Percentiles rank a stretch among this genome's conserved stretches.
Evolutionary conservation across 2,329 filamentous ascomycete genomes (phyloP).

Genomic region (Lachnellula occidentalis): DNA sequence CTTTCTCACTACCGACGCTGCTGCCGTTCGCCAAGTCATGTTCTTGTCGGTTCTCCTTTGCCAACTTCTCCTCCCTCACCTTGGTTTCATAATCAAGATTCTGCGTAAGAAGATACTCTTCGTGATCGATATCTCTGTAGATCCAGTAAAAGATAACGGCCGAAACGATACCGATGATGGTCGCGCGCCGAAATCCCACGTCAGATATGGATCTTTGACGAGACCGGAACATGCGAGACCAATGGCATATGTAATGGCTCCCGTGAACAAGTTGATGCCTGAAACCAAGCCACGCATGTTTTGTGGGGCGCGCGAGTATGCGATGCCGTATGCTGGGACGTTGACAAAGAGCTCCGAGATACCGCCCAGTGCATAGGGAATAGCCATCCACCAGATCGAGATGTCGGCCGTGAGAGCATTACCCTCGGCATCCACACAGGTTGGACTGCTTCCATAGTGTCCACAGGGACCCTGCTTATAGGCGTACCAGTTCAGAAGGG

Average conservation of each 20-base stretch:
- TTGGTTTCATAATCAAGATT: constrained; percentile 22
- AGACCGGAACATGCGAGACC: constrained; percentile 40
- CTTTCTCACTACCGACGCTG: background rate
- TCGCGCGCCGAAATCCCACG: constrained; percentile 44
- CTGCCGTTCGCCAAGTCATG: background rate
- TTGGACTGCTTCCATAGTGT: constrained; percentile 22
- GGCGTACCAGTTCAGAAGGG: constrained; percentile 54
- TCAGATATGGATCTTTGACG: constrained; percentile 43
- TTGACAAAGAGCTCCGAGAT: constrained; percentile 48
- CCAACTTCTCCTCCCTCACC: background rate
- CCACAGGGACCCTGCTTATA: constrained; percentile 60
- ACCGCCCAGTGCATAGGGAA: constrained; percentile 45
- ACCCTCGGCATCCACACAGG: constrained; percentile 10
- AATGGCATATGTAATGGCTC: constrained; percentile 40
- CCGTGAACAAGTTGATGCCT: constrained; percentile 43
- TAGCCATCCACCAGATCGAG: constrained; percentile 51
- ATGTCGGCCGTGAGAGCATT: constrained; percentile 28
- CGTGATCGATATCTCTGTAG: constrained; percentile 30
- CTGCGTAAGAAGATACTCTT: constrained; percentile 37
- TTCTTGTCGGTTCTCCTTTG: background rate
- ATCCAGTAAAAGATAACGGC: constrained; percentile 41
- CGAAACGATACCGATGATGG: constrained; percentile 39
- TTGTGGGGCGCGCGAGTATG: constrained; percentile 44
- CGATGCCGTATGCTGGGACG: constrained; percentile 45
- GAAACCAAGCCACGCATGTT: constrained; percentile 48